phyloP scores from a whole-genome alignment of 2,329 filamentous ascomycete species.

The Dothideomycetes sp. region DNA sequence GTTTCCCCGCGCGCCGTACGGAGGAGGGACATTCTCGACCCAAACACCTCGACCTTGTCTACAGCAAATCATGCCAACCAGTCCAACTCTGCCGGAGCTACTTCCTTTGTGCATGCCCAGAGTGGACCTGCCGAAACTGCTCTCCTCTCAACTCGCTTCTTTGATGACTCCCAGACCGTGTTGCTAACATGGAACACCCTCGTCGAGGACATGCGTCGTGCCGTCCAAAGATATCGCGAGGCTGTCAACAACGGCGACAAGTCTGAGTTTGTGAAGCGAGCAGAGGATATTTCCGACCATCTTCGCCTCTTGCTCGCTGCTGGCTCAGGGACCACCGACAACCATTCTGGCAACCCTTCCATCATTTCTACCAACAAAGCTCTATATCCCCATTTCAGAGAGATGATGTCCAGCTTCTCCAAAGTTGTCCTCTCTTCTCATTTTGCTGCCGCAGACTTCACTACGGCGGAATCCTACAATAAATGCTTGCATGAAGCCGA shows the following conservation, averaged over 20 bases:
- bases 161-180: constrained; percentile 73
- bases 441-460: constrained; percentile 93
- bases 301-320: constrained; percentile 86
- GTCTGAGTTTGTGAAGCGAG: constrained; percentile 82
- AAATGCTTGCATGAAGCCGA: constrained; percentile 98
- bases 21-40: constrained; percentile 40
- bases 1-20: constrained; percentile 49
- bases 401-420: constrained; percentile 99
- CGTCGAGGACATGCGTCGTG: constrained; percentile 83
- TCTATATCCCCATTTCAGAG: constrained; percentile 90
- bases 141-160: constrained; percentile 67
- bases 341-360: constrained; percentile 97
- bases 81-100: constrained; percentile 40
- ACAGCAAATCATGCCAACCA: constrained; percentile 32
- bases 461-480: constrained; percentile 81
- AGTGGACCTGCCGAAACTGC: constrained; percentile 26
- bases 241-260: constrained; percentile 75
- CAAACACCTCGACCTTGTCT: constrained; percentile 39
- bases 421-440: constrained; percentile 96
- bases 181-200: constrained; percentile 82
- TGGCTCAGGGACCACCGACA: constrained; percentile 93
- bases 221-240: constrained; percentile 81
- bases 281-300: constrained; percentile 98
- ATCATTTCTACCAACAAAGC: constrained; percentile 98
- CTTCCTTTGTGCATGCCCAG: constrained; percentile 43